A percentile compares a stretch with the other conserved stretches of the same genome.
phyloP scores from a whole-genome alignment of 768 basidiomycete genomes.

The Amanita muscaria region DNA sequence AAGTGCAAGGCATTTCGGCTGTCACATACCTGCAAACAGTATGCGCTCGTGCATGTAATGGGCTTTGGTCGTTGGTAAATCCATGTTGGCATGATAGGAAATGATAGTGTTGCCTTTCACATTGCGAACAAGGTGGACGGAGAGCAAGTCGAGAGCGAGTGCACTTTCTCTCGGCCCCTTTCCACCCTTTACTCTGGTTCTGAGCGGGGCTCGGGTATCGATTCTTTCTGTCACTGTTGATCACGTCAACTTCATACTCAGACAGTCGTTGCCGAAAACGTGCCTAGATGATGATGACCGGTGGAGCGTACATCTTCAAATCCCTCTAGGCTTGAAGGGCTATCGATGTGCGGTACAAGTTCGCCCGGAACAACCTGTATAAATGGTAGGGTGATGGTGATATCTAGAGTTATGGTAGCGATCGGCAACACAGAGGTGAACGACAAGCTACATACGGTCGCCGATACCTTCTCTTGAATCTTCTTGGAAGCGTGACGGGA shows the following conservation, averaged over 20 bases:
- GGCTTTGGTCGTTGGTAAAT: slow-evolving; percentile 32
- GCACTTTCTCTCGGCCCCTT: slow-evolving; percentile 17
- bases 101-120: slow-evolving; percentile 38
- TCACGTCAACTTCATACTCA: not conserved
- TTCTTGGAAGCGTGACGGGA: slow-evolving; percentile 57
- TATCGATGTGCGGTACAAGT: slow-evolving; percentile 10
- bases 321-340: slow-evolving; percentile 3
- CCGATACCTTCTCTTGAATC: slow-evolving; percentile 27
- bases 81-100: slow-evolving; percentile 37
- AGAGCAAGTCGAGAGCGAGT: slow-evolving; percentile 39
- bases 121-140: slow-evolving; percentile 40
- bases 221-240: slow-evolving; percentile 15
- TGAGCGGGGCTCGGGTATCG: slow-evolving; percentile 32
- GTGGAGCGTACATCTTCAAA: slow-evolving; percentile 5
- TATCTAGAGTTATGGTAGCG: slow-evolving; percentile 28
- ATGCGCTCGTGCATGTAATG: slow-evolving; percentile 37
- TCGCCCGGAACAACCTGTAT: slow-evolving; percentile 31
- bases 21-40: slow-evolving; percentile 33
- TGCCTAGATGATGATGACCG: not conserved
- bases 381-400: slow-evolving; percentile 50
- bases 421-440: not conserved
- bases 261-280: not conserved
- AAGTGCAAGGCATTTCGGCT: not conserved
- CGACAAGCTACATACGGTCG: slow-evolving; percentile 37
- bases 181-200: not conserved